Evolutionary conservation across 2,329 filamentous ascomycete genomes (phyloP).

Genomic region (Aspergillus ochraceoroseus): DNA sequence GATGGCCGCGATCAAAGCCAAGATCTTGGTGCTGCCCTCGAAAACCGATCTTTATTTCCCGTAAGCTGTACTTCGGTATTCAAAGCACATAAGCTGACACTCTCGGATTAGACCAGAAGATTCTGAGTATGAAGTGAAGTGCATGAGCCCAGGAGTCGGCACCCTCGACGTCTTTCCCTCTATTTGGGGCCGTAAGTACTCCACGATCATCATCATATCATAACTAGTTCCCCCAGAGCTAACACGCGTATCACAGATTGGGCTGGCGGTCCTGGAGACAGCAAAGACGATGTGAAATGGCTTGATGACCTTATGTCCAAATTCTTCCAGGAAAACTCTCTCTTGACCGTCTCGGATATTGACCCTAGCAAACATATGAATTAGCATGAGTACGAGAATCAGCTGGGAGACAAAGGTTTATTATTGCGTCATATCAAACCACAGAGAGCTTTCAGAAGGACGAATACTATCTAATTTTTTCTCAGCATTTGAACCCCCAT

Average conservation of each 20-base stretch:
- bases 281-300: constrained; percentile 66
- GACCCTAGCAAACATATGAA: too few species aligned
- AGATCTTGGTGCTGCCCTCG: constrained; percentile 63
- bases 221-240: not conserved
- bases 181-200: constrained; percentile 58
- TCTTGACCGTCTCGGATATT: not conserved
- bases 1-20: constrained; percentile 66
- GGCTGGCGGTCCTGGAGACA: constrained; percentile 67
- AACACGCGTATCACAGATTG: constrained; percentile 41
- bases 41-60: constrained; percentile 79
- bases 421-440: too few species aligned
- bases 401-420: too few species aligned
- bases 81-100: constrained; percentile 8
- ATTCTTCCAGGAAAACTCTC: constrained; percentile 45
- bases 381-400: too few species aligned
- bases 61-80: constrained; percentile 36
- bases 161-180: constrained; percentile 53
- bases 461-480: too few species aligned
- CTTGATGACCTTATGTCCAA: constrained; percentile 57
- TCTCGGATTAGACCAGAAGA: constrained; percentile 62
- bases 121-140: constrained; percentile 65
- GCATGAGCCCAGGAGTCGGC: constrained; percentile 57
- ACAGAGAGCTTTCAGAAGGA: too few species aligned
- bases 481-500: too few species aligned
- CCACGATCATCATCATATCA: too few species aligned